Conservation (phyloP, 495 filamentous ascomycete genomes). For the Platismatia glauca region DNA sequence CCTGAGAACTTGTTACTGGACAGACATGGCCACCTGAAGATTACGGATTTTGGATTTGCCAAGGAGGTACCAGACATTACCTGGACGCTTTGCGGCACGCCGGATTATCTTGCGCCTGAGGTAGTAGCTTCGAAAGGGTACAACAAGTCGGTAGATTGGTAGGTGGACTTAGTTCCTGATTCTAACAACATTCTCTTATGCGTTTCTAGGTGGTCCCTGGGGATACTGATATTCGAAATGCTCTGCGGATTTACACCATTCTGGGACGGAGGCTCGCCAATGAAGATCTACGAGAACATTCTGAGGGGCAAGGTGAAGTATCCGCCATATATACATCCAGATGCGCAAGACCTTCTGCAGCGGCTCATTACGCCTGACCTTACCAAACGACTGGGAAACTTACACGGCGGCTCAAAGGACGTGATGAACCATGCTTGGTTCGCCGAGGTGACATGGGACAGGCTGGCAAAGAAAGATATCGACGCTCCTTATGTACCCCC, state of each 20-base stretch:
- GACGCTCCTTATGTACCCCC: slow-evolving; percentile 98
- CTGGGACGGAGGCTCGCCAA: slow-evolving; percentile 93
- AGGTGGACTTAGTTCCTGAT: slow-evolving; percentile 28
- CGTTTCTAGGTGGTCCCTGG: slow-evolving; percentile 79
- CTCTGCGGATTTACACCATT: slow-evolving; percentile 97
- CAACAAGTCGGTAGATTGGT: slow-evolving; percentile 99
- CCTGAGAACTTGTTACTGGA: slow-evolving; percentile 93
- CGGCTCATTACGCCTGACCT: slow-evolving; percentile 90
- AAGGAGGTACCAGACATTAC: slow-evolving; percentile 98
- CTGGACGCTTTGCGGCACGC: slow-evolving; percentile 96
- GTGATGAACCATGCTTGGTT: slow-evolving; percentile 97
- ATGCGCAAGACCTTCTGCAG: slow-evolving; percentile 85
- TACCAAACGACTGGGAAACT: slow-evolving; percentile 88
- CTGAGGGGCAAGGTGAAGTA: slow-evolving; percentile 89
- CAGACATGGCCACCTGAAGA: slow-evolving; percentile 93
- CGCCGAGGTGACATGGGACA: slow-evolving; percentile 94
- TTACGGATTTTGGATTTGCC: slow-evolving; percentile 97
- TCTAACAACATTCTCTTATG: slow-evolving; percentile 15
- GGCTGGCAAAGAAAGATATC: slow-evolving; percentile 87
- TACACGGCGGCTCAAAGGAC: slow-evolving; percentile 85
- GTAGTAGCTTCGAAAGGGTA: slow-evolving; percentile 97
- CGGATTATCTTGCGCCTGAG: slow-evolving; percentile 96
- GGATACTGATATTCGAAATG: slow-evolving; percentile 99
- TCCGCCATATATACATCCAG: slow-evolving; percentile 86
- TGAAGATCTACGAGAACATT: slow-evolving; percentile 99